Base-by-base conservation (phyloP, 495 filamentous ascomycete genomes). In the Xylaria curta region DNA sequence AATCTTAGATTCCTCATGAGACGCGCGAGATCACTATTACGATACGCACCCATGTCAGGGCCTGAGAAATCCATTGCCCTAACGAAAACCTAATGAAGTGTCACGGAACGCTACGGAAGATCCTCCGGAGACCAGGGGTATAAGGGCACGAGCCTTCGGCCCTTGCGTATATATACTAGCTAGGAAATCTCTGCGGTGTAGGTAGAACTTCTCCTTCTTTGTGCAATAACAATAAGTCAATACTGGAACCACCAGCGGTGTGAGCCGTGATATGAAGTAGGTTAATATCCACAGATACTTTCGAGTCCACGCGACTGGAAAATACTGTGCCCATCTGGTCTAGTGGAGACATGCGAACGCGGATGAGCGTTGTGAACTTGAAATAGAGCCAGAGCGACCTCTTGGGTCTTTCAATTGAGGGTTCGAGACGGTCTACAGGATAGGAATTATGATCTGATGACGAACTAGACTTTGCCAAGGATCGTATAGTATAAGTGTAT, bases 221-320 rank as follows among this genome's bases (percentile, higher is more conserved):
- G n/a, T n/a, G n/a, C n/a, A n/a, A n/a, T n/a, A n/a, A n/a, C n/a
- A n/a, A n/a, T n/a, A n/a, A n/a, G n/a, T n/a, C n/a, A n/a, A n/a
- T n/a, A n/a, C n/a, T n/a, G n/a, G n/a, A n/a, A n/a, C n/a, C n/a
- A n/a, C n/a, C n/a, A n/a, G n/a, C n/a, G n/a, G n/a, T n/a, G n/a
- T n/a, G n/a, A n/a, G n/a, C n/a, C n/a, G n/a, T n/a, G n/a, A n/a
- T n/a, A n/a, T n/a, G n/a, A n/a, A n/a, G n/a, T n/a, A n/a, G n/a
- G n/a, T n/a, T n/a, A n/a, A n/a, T n/a, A n/a, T n/a, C n/a, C n/a
- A n/a, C n/a, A n/a, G n/a, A n/a, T n/a, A n/a, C n/a, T n/a, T n/a
- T 36, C 38, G 38, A 31, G 28, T 31, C 12, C 2, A 90, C 38
- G 8, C 38, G 38, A 0, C 38, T 12, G 8, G 38, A 4, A 7